Conservation (phyloP, 2,329 filamentous ascomycete species). For the Keithomyces neogunnii region DNA sequence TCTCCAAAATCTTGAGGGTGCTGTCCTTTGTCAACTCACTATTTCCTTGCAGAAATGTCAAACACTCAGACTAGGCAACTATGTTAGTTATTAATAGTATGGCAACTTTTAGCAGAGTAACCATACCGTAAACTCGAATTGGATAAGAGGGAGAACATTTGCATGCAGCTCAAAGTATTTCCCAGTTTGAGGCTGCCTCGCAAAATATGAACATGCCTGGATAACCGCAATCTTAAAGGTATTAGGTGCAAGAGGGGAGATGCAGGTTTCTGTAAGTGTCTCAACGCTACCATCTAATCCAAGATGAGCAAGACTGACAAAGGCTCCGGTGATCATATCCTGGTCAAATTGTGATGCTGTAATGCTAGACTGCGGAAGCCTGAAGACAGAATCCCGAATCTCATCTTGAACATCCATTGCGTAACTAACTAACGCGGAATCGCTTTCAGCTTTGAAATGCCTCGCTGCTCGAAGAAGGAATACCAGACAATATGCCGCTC, state of each 20-base stretch:
- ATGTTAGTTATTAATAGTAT: not conserved
- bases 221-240: conserved; percentile 55
- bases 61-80: conserved; percentile 2
- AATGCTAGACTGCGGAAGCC: conserved; percentile 35
- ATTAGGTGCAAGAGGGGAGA: conserved; percentile 46
- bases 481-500: conserved; percentile 58
- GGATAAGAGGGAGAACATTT: conserved; percentile 47
- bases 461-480: conserved; percentile 53
- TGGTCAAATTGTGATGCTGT: conserved; percentile 49
- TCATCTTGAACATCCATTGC: conserved; percentile 64
- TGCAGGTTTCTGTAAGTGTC: conserved; percentile 46
- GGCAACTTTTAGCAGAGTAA: not conserved
- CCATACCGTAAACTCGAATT: conserved; percentile 1
- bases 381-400: conserved; percentile 57
- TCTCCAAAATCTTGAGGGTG: conserved; percentile 26
- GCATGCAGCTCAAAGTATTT: conserved; percentile 48
- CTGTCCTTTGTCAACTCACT: conserved; percentile 18
- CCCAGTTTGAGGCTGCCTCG: conserved; percentile 38
- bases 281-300: conserved; percentile 51
- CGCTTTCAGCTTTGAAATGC: conserved; percentile 55
- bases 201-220: conserved; percentile 55
- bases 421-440: conserved; percentile 57
- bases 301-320: conserved; percentile 55
- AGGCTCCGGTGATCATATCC: conserved; percentile 57
- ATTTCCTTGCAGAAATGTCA: conserved; percentile 9